Conservation (phyloP, 345 rosid species). For the Brassica nigra region DNA sequence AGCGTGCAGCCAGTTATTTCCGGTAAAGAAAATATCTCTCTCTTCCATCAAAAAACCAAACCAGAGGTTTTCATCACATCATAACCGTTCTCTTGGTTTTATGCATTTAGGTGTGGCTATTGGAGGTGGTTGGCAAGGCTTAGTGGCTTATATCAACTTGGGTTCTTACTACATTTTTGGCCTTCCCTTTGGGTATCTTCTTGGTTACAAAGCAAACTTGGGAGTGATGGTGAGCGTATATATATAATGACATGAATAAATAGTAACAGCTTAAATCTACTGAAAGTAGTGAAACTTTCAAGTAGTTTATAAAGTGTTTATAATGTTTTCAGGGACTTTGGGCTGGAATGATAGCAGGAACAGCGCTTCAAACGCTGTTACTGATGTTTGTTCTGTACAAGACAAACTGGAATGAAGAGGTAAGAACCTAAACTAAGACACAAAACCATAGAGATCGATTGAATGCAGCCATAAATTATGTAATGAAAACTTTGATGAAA, state of each 20-base stretch:
- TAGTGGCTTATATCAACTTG: slow-evolving; percentile 79
- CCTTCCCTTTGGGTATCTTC: slow-evolving; percentile 69
- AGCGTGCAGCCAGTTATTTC: slow-evolving; percentile 87
- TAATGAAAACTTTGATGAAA: neutral
- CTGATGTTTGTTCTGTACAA: slow-evolving; percentile 56
- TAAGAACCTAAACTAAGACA: slow-evolving; percentile 15
- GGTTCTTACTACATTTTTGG: slow-evolving; percentile 76
- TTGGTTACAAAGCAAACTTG: slow-evolving; percentile 61
- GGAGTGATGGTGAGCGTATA: slow-evolving; percentile 60
- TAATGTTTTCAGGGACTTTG: slow-evolving; percentile 62
- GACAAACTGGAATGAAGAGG: slow-evolving; percentile 90
- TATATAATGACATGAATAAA: neutral
- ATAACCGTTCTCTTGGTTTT: neutral
- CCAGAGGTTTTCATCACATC: neutral
- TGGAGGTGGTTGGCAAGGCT: slow-evolving; percentile 88
- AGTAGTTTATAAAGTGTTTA: neutral
- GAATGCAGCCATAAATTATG: neutral
- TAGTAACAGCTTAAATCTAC: neutral
- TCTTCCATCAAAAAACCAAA: neutral
- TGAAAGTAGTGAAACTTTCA: neutral
- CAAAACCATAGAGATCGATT: neutral
- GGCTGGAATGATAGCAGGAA: slow-evolving; percentile 84
- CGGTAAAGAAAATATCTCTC: slow-evolving; percentile 43
- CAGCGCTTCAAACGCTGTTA: slow-evolving; percentile 65
- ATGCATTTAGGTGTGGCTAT: slow-evolving; percentile 68